Percentiles rank a stretch among this genome's conserved stretches.
Evolutionary conservation across 139 green algal species (phyloP).

Genomic region (Volvox reticuliferus): DNA sequence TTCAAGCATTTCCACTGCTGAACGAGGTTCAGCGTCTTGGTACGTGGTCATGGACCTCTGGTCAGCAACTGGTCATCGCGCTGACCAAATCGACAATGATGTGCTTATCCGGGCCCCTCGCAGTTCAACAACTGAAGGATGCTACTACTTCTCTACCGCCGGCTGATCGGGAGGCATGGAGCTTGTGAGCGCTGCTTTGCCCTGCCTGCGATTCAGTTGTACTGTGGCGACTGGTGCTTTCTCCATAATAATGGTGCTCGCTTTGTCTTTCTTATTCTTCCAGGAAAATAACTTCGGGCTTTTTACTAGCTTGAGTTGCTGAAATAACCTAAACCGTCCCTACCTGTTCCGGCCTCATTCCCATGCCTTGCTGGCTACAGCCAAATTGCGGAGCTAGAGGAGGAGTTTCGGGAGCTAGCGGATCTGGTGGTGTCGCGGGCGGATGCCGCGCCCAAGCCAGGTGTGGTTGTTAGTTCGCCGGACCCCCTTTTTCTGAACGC

Average conservation of each 20-base stretch:
- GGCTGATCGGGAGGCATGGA: conserved; percentile 46
- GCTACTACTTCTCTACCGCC: conserved; percentile 5
- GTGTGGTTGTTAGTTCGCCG: neutral
- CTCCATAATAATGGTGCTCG: too few relatives aligned
- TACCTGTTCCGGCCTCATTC: neutral
- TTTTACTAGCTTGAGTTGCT: too few relatives aligned
- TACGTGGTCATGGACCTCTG: conserved; percentile 7
- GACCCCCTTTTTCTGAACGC: neutral
- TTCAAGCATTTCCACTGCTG: conserved; percentile 51
- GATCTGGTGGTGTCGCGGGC: conserved; percentile 11
- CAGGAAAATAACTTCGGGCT: too few relatives aligned
- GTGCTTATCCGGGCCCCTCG: neutral
- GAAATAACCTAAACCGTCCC: too few relatives aligned
- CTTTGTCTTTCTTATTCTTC: too few relatives aligned
- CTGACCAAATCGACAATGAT: neutral
- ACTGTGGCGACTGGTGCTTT: too few relatives aligned
- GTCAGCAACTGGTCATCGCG: neutral
- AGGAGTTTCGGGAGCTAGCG: conserved; percentile 40
- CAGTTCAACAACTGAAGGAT: conserved; percentile 59
- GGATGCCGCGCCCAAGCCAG: conserved; percentile 7
- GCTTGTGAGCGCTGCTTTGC: conserved; percentile 35
- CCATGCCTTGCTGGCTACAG: neutral
- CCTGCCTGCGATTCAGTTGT: too few relatives aligned
- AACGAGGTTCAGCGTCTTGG: conserved; percentile 51
- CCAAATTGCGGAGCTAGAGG: conserved; percentile 32